Conservation (phyloP, 2,329 filamentous ascomycete genomes). For the Tolypocladium inflatum region DNA sequence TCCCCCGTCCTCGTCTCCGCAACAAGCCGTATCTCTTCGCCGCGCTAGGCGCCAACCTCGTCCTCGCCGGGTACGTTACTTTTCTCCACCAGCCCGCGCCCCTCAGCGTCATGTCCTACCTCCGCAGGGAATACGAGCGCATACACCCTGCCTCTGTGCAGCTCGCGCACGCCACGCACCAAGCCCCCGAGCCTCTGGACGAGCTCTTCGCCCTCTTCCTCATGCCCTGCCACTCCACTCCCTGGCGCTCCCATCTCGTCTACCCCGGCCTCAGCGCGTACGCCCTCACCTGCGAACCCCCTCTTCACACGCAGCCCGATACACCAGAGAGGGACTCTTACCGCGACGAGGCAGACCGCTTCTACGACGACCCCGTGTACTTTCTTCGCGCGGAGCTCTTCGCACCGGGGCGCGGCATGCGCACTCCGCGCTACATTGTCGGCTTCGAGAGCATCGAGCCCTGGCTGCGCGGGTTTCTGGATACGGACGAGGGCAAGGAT, state of each 20-base stretch:
- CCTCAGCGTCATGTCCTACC: conserved; percentile 61
- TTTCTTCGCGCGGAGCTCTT: conserved; percentile 52
- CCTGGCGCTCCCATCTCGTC: conserved; percentile 83
- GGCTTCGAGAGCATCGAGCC: conserved; percentile 51
- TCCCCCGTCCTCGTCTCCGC: conserved; percentile 25
- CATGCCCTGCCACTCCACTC: conserved; percentile 92
- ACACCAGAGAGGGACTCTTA: conserved; percentile 57
- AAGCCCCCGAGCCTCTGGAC: conserved; percentile 14
- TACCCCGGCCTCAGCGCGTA: conserved; percentile 67
- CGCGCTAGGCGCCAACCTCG: conserved; percentile 56
- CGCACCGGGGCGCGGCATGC: conserved; percentile 5
- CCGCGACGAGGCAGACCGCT: conserved; percentile 81
- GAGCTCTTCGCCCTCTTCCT: conserved; percentile 69
- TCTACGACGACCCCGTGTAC: conserved; percentile 56
- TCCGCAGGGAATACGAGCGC: conserved; percentile 64
- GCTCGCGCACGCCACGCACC: conserved; percentile 10
- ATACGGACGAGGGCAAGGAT: conserved; percentile 24
- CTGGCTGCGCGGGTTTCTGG: conserved; percentile 35
- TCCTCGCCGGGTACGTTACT: conserved; percentile 65
- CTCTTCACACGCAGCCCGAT: conserved; percentile 54
- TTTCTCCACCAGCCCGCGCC: conserved; percentile 74
- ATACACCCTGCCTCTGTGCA: conserved; percentile 31
- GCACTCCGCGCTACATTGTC: conserved; percentile 46
- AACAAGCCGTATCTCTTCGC: conserved; percentile 46
- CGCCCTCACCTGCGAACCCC: conserved; percentile 85